These are phyloP conservation scores for Calonectria honghensis DNA, from an alignment of 2,329 filamentous ascomycete genomes.

Conservation along the genomic window DNA sequence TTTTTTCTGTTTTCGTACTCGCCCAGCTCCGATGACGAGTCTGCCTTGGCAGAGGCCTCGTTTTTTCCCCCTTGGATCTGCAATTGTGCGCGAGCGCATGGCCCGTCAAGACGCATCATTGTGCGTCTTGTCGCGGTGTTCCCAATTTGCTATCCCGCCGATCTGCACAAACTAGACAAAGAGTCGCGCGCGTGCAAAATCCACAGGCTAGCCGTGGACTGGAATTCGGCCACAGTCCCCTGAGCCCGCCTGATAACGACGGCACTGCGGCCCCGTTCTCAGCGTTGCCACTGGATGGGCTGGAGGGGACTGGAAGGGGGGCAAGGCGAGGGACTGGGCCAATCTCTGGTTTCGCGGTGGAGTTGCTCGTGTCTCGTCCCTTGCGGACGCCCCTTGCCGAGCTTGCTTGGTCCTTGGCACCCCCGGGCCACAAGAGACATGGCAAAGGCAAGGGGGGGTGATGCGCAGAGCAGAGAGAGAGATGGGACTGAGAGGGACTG, in stretches of 20 bases:
- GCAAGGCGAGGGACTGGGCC: conserved; percentile 14
- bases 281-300: conserved; percentile 7
- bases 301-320: neutral
- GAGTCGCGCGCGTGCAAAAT: conserved; percentile 5
- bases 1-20: neutral
- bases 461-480: neutral
- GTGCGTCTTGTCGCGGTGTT: neutral
- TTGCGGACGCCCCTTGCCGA: conserved; percentile 2
- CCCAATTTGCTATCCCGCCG: conserved; percentile 12
- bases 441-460: neutral
- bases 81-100: neutral
- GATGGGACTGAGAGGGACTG: neutral
- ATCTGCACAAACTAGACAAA: conserved; percentile 23
- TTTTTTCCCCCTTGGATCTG: neutral
- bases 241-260: conserved; percentile 35
- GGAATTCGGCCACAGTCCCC: conserved; percentile 28
- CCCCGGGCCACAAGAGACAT: conserved; percentile 5
- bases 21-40: neutral
- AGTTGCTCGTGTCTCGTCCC: conserved; percentile 32
- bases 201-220: conserved; percentile 12
- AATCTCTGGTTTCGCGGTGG: conserved; percentile 36
- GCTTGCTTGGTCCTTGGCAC: conserved; percentile 7
- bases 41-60: neutral
- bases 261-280: conserved; percentile 7
- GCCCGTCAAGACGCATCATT: conserved; percentile 5